These are phyloP conservation scores for Paxillus rubicundulus DNA, from an alignment of 768 basidiomycete species.

Conservation along the genomic window DNA sequence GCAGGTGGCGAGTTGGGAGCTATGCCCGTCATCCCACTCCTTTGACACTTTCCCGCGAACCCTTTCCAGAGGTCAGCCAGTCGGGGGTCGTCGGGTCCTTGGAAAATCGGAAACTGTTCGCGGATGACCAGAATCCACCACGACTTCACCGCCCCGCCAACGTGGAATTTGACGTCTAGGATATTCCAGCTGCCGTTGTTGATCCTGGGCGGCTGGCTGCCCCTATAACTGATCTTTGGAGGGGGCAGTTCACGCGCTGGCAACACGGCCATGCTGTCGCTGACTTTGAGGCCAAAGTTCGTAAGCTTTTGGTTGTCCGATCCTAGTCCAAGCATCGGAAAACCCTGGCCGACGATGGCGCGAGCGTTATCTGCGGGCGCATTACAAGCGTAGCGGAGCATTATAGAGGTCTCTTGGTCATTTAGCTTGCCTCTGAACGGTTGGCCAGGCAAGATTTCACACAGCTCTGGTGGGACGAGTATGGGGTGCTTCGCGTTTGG, in stretches of 20 bases:
- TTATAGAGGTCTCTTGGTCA: conserved; percentile 60
- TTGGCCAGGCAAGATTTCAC: conserved; percentile 58
- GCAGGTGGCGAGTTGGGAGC: conserved; percentile 32
- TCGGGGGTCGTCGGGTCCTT: conserved; percentile 30
- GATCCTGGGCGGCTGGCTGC: conserved; percentile 41
- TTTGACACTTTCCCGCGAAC: conserved; percentile 54
- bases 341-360: conserved; percentile 56
- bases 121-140: conserved; percentile 71
- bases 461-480: conserved; percentile 68
- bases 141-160: conserved; percentile 45
- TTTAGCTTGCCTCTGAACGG: conserved; percentile 60
- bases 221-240: conserved; percentile 56
- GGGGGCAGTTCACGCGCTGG: conserved; percentile 64
- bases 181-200: conserved; percentile 77
- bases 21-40: conserved; percentile 68
- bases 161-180: conserved; percentile 64
- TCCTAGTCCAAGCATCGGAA: conserved; percentile 52
- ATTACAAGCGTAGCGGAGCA: conserved; percentile 70
- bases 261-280: conserved; percentile 55
- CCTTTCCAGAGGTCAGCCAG: conserved; percentile 45
- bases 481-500: conserved; percentile 26
- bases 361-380: conserved; percentile 58
- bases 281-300: conserved; percentile 61
- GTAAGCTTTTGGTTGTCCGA: conserved; percentile 38
- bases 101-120: conserved; percentile 43